These are phyloP conservation scores for Amoebophrya sp. DNA, from an alignment of 169 alveolate species.

Conservation along the genomic window DNA sequence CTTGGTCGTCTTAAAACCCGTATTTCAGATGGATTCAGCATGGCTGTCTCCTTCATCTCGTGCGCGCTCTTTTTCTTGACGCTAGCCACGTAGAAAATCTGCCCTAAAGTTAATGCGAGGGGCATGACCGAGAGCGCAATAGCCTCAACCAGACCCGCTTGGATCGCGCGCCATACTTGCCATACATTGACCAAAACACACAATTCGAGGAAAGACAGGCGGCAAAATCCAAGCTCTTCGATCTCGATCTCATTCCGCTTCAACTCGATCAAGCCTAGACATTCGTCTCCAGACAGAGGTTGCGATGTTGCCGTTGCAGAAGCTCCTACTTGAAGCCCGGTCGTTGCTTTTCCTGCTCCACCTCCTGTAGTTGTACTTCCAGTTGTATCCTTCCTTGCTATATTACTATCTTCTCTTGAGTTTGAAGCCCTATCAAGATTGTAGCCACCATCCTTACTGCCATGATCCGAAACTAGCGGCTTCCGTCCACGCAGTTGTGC, in stretches of 20 bases:
- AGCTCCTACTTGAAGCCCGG: no score
- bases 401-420: no score
- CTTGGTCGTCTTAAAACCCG: not conserved
- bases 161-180: not conserved
- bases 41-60: not conserved
- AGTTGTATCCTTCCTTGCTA: no score
- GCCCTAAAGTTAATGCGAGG: not conserved
- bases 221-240: not conserved
- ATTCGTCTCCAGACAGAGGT: no score
- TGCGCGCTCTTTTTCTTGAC: not conserved
- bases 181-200: not conserved
- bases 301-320: no score
- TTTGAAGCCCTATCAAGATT: no score
- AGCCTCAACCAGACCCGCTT: not conserved
- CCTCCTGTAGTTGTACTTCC: no score
- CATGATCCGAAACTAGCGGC: no score
- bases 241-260: conserved; percentile 5
- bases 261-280: no score
- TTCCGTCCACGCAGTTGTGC: no score
- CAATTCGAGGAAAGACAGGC: not conserved
- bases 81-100: not conserved
- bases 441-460: no score
- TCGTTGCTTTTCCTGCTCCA: no score
- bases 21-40: not conserved
- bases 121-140: not conserved